Percentiles rank a stretch among this genome's conserved stretches.
Conservation (phyloP, 805 yeast genomes). For the Torulaspora indica region DNA sequence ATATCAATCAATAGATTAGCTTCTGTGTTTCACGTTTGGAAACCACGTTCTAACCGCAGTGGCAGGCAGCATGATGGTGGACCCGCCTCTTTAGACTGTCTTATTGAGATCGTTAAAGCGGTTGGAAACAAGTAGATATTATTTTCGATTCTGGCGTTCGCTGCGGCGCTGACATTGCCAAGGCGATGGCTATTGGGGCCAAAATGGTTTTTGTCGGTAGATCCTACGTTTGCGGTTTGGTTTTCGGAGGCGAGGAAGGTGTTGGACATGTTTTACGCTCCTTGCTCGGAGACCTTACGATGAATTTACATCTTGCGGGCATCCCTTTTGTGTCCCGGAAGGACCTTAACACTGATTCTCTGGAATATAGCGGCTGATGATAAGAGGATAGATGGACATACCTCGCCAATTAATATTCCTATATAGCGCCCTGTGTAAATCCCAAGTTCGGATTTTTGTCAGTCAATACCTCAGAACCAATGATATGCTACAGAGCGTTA, state of each 20-base stretch:
- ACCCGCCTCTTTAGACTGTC: constrained; percentile 44
- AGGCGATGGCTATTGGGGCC: constrained; percentile 74
- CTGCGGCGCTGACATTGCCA: constrained; percentile 67
- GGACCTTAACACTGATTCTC: constrained; percentile 11
- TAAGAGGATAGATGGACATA: too few relatives aligned
- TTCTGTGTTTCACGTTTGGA: too few relatives aligned
- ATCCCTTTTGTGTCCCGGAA: constrained; percentile 12
- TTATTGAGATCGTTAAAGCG: constrained; percentile 34
- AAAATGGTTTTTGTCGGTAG: constrained; percentile 71
- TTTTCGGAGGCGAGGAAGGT: constrained; percentile 73
- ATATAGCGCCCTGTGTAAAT: too few relatives aligned
- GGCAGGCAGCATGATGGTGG: constrained; percentile 48
- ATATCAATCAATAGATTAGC: not conserved
- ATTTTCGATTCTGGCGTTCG: constrained; percentile 74
- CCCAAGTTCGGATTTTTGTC: too few relatives aligned
- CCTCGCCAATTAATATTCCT: too few relatives aligned
- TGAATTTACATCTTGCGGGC: constrained; percentile 15
- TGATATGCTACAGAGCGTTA: too few relatives aligned
- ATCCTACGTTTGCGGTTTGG: constrained; percentile 70
- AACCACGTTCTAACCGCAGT: constrained; percentile 55
- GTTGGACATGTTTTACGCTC: constrained; percentile 37
- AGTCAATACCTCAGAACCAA: too few relatives aligned
- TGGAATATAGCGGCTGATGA: constrained; percentile 9
- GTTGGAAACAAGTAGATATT: constrained; percentile 45
- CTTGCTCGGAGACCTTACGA: constrained; percentile 14